These are phyloP conservation scores for Fusarium sp. DNA, from an alignment of 2,329 filamentous ascomycete species.

Conservation along the genomic window DNA sequence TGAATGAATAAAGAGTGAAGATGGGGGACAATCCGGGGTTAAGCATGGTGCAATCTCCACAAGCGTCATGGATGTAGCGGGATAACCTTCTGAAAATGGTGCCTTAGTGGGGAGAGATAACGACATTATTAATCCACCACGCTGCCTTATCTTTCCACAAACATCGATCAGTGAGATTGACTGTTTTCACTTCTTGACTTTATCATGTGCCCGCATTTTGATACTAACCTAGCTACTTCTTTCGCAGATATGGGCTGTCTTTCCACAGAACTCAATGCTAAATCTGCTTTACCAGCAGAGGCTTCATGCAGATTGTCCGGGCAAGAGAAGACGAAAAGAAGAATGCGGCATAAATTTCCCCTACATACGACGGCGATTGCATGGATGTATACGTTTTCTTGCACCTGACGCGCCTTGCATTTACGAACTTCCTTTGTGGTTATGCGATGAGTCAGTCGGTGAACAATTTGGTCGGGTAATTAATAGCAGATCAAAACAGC, in stretches of 20 bases:
- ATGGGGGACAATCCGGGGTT: neutral
- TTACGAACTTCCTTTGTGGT: neutral
- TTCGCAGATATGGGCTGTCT: no score
- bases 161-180: neutral
- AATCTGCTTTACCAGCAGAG: no score
- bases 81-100: neutral
- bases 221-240: neutral
- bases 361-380: neutral
- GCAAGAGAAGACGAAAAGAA: no score
- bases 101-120: constrained; percentile 1
- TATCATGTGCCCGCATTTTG: neutral
- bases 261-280: no score
- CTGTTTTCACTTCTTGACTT: neutral
- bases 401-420: neutral
- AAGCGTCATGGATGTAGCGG: constrained; percentile 14
- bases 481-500: neutral
- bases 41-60: neutral
- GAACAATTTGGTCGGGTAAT: neutral
- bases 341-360: neutral
- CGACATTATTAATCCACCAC: constrained; percentile 18
- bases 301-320: no score
- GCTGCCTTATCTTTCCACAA: neutral
- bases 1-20: neutral
- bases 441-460: neutral
- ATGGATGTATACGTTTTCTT: rapidly evolving